Base-by-base conservation (phyloP, 1,284 basidiomycete species). In the Coniferiporia weirii region DNA sequence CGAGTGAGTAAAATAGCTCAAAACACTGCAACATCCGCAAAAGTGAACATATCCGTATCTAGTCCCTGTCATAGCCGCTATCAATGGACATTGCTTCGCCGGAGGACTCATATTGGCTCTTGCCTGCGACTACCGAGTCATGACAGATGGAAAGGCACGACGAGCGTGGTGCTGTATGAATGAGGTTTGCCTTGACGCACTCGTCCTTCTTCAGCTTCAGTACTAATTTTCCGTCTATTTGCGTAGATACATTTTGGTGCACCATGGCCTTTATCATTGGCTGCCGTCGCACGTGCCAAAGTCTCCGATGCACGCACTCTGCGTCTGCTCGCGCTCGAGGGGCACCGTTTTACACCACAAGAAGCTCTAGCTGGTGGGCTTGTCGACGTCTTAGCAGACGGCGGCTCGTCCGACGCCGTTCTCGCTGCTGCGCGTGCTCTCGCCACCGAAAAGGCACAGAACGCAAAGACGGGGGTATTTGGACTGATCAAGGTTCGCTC, bases 71-170 rank as follows among this genome's bases (percentile, higher is more conserved):
- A 81, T 97, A 62, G 91, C 92, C 34, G 91, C 92, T 2, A 84
- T 97, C 67, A 96, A 95, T 68, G 95, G 95, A 0, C 95, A 97
- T 69, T 89, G 87, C 59, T 97, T 93, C 70, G 95, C 95, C 2
- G 95, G 81, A 10, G 95, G 85, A 15, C 86, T 93, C 69, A 84
- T 93, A 66, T 75, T 96, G 20, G 82, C 90, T 1, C 74, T 95
- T 54, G 81, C 80, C 3, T 96, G 93, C 70, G 95, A 98, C 71
- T 96, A 93, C 73, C 83, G 95, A 36, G 79, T 97, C 59, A 95
- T 96, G 87, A 89, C 83, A 20, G 88, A 91, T 64, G 88, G 85
- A 17, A 87, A 80, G 65, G 85, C 82, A 68, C 84, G 85, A 51
- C 83, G 85, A 63, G 89, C 89, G 9, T 95, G 91, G 85, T 74